Evolutionary conservation across 2,329 filamentous ascomycete genomes (phyloP).

Genomic region (Fusarium sp.): DNA sequence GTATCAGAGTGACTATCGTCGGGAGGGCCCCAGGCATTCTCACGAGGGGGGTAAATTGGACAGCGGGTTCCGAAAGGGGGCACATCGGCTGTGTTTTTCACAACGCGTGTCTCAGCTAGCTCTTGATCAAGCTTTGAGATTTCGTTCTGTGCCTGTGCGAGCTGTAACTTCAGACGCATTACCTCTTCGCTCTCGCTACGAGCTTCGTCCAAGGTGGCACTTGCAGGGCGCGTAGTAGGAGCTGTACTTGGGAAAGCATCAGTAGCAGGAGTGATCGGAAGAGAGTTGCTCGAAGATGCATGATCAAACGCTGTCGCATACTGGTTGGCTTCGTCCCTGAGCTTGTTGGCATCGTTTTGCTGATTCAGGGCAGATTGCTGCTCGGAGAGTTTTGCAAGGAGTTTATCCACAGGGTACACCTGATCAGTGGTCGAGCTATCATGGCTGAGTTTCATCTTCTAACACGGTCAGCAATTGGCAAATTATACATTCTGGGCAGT

Average conservation of each 20-base stretch:
- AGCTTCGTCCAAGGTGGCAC: constrained; percentile 55
- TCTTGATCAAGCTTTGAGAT: constrained; percentile 77
- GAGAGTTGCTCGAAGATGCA: constrained; percentile 62
- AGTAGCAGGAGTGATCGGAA: constrained; percentile 69
- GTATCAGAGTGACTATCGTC: constrained; percentile 67
- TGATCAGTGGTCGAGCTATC: constrained; percentile 50
- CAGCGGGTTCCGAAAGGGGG: constrained; percentile 32
- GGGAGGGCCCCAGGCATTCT: constrained; percentile 59
- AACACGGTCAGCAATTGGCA: constrained; percentile 40
- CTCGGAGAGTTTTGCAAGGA: constrained; percentile 77
- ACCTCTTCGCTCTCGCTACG: constrained; percentile 63
- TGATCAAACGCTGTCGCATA: constrained; percentile 54
- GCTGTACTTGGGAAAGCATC: constrained; percentile 60
- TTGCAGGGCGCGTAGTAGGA: constrained; percentile 62
- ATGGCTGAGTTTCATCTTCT: constrained; percentile 59
- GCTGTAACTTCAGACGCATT: constrained; percentile 72
- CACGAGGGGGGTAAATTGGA: constrained; percentile 43
- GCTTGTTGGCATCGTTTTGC: constrained; percentile 63
- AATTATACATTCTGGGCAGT: not conserved
- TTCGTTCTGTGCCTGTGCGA: constrained; percentile 74
- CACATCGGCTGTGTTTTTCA: constrained; percentile 58
- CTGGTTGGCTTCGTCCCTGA: constrained; percentile 47
- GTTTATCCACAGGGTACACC: constrained; percentile 70
- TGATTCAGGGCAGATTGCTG: constrained; percentile 68
- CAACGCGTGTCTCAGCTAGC: constrained; percentile 69